Conservation (phyloP, 1,284 basidiomycete species). For the Ceratobasidium sp. region DNA sequence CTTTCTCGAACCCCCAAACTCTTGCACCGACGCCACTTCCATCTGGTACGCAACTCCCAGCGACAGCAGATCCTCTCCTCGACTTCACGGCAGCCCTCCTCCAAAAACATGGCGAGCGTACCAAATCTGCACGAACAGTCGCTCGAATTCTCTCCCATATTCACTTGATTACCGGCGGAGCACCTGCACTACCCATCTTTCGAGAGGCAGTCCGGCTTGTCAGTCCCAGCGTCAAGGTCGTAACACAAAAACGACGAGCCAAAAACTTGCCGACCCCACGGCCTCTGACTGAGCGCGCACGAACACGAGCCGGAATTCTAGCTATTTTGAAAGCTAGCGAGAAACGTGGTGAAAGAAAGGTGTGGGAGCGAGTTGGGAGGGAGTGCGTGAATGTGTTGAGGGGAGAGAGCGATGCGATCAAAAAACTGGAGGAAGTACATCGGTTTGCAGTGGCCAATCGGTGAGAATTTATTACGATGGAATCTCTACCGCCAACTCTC, state of each 20-base stretch:
- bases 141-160: constrained; percentile 76
- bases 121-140: constrained; percentile 71
- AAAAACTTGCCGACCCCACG: constrained; percentile 76
- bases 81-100: constrained; percentile 77
- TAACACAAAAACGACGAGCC: constrained; percentile 61
- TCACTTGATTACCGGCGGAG: constrained; percentile 75
- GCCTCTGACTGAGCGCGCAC: constrained; percentile 82
- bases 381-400: constrained; percentile 79
- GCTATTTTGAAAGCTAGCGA: constrained; percentile 76
- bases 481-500: not conserved
- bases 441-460: constrained; percentile 83
- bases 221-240: constrained; percentile 72
- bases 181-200: constrained; percentile 81
- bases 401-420: constrained; percentile 68
- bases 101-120: constrained; percentile 77
- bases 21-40: constrained; percentile 26
- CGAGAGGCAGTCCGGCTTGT: constrained; percentile 75
- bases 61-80: constrained; percentile 81
- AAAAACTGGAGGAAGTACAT: constrained; percentile 75
- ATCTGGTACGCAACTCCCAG: constrained; percentile 64
- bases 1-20: constrained; percentile 20
- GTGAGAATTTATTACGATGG: constrained; percentile 62
- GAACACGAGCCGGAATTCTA: constrained; percentile 73
- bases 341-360: constrained; percentile 63
- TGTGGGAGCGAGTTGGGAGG: constrained; percentile 78